Evolutionary conservation across 129 eudicot genomes (phyloP).

Genomic region (Tanacetum coccineum): DNA sequence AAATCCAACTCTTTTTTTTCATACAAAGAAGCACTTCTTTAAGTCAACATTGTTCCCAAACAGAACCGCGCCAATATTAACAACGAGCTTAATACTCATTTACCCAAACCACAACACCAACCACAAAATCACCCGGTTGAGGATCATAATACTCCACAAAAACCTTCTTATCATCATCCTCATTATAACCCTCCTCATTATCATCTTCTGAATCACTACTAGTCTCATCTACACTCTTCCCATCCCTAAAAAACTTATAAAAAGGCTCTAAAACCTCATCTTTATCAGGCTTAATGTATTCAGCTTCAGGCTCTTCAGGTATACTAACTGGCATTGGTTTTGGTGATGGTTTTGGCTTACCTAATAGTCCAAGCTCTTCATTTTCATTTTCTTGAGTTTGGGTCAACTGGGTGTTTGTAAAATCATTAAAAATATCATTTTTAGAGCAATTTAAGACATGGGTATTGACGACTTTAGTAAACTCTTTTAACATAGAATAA

Average conservation of each 20-base stretch:
- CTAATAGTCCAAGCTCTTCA: conserved; percentile 68
- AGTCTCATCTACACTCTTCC: conserved; percentile 27
- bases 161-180: conserved; percentile 37
- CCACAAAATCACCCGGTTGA: conserved; percentile 79
- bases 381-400: conserved; percentile 39
- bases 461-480: too few relatives aligned
- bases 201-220: conserved; percentile 34
- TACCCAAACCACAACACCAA: conserved; percentile 91
- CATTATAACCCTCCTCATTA: conserved; percentile 22
- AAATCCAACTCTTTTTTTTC: conserved; percentile 66
- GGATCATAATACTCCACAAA: conserved; percentile 95
- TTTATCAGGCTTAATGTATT: conserved; percentile 33
- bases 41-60: conserved; percentile 84
- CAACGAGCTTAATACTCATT: conserved; percentile 91
- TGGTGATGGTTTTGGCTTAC: conserved; percentile 74
- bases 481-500: too few relatives aligned
- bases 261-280: conserved; percentile 80
- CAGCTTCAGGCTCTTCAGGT: conserved; percentile 14
- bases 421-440: conserved; percentile 42
- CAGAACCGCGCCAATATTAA: conserved; percentile 82
- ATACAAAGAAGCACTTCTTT: conserved; percentile 89
- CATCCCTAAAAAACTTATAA: conserved; percentile 65
- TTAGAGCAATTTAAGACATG: conserved; percentile 56
- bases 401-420: conserved; percentile 30
- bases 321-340: conserved; percentile 13